These are phyloP conservation scores for Parathielavia hyrcaniae DNA, from an alignment of 495 filamentous ascomycete species.

Conservation along the genomic window DNA sequence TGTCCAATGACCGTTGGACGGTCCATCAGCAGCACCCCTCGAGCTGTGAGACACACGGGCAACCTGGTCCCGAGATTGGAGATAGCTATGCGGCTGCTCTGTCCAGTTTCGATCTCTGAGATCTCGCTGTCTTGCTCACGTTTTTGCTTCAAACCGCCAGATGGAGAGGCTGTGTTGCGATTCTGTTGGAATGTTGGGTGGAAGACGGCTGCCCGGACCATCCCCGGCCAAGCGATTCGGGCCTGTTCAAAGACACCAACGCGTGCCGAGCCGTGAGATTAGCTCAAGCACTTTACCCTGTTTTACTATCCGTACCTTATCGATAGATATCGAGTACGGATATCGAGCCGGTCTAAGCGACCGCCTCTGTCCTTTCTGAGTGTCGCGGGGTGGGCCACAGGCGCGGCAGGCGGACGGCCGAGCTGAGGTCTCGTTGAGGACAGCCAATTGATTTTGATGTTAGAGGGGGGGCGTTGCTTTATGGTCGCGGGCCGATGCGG, in stretches of 20 bases:
- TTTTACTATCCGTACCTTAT: not conserved
- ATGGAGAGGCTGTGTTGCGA: not conserved
- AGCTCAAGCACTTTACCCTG: not conserved
- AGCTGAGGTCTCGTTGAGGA: not conserved
- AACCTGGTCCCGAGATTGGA: not conserved
- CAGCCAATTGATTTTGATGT: not conserved
- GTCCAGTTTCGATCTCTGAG: not conserved
- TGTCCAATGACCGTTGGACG: constrained; percentile 41
- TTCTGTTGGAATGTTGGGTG: not conserved
- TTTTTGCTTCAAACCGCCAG: too few species aligned
- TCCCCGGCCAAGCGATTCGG: too few species aligned
- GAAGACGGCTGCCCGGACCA: too few species aligned
- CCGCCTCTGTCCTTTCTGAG: not conserved
- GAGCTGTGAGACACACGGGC: not conserved
- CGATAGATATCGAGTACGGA: not conserved
- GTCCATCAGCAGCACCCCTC: not conserved
- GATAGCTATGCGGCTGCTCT: constrained; percentile 2
- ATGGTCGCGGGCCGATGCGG: constrained; percentile 4
- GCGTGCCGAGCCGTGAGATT: constrained; percentile 3
- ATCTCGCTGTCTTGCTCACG: not conserved
- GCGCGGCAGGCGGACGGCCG: constrained; percentile 10
- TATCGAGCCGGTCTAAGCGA: constrained; percentile 10
- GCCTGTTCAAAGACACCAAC: too few species aligned
- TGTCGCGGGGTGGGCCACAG: not conserved
- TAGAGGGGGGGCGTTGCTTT: not conserved